Conservation (phyloP, 176 grass and related monocot species). For the Carex cristatella region DNA sequence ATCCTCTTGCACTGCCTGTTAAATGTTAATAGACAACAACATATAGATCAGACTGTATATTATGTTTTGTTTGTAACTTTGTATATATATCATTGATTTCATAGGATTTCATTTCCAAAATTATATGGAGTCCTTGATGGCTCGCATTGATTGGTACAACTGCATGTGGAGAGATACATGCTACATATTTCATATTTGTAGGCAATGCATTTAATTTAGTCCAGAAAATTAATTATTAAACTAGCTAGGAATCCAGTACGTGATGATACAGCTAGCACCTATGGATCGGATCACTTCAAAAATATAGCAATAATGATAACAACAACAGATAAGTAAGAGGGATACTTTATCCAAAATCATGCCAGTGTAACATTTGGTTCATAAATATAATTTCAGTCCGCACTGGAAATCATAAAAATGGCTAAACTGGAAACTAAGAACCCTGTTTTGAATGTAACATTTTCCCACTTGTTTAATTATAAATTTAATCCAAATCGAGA, state of each 20-base stretch:
- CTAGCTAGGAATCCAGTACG: not conserved
- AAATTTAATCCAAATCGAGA: not conserved
- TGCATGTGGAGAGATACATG: not conserved
- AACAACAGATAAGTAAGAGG: not conserved
- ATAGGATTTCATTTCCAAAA: not conserved
- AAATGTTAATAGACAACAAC: constrained; percentile 10
- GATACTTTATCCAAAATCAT: not conserved
- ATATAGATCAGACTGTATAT: not conserved
- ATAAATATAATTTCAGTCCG: not conserved
- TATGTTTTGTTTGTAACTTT: not conserved
- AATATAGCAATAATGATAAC: not conserved
- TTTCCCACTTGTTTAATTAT: not conserved
- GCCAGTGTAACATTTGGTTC: not conserved
- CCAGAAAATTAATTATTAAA: not conserved
- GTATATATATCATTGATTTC: not conserved
- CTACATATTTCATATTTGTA: not conserved
- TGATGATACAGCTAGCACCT: not conserved
- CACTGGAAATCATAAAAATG: not conserved
- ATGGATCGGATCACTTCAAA: not conserved
- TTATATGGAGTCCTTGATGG: not conserved
- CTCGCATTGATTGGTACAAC: not conserved
- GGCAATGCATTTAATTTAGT: not conserved
- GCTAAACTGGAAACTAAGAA: not conserved
- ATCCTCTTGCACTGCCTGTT: not conserved
- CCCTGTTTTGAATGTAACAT: not conserved